These are phyloP conservation scores for Spergularia bocconei DNA, from an alignment of 148 eudicot genomes.

Conservation along the genomic window DNA sequence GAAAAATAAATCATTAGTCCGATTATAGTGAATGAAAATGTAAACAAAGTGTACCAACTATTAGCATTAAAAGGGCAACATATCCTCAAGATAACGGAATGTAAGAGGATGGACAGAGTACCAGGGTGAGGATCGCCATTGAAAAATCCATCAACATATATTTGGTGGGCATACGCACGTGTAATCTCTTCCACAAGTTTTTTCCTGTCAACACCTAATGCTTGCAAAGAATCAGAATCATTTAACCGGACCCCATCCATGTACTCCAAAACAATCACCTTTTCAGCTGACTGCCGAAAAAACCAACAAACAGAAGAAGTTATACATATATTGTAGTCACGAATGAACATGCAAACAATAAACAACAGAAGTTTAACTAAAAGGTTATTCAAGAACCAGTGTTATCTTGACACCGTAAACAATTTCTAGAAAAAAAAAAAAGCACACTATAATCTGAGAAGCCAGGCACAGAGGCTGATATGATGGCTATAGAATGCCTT, in stretches of 20 bases:
- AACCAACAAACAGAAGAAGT: background rate
- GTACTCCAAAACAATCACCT: conserved; percentile 83
- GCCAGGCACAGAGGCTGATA: background rate
- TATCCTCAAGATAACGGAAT: background rate
- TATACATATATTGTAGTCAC: background rate
- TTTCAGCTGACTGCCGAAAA: conserved; percentile 75
- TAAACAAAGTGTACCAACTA: background rate
- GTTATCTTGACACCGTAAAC: background rate
- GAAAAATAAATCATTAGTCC: conserved; percentile 18
- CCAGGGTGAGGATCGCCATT: conserved; percentile 99
- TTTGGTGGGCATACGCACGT: conserved; percentile 97
- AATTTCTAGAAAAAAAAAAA: background rate
- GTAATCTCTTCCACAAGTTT: conserved; percentile 97
- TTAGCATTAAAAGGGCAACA: background rate
- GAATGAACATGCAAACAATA: background rate
- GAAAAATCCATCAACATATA: conserved; percentile 95
- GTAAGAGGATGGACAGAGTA: conserved; percentile 24
- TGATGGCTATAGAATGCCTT: background rate
- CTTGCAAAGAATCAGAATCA: conserved; percentile 75
- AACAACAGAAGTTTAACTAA: background rate
- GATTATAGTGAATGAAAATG: background rate
- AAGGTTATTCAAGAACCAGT: background rate
- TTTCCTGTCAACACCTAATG: conserved; percentile 77
- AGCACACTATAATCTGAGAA: background rate
- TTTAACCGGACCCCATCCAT: conserved; percentile 96